phyloP scores from a whole-genome alignment of 2,329 filamentous ascomycete species.

The Pseudogymnoascus sp. region DNA sequence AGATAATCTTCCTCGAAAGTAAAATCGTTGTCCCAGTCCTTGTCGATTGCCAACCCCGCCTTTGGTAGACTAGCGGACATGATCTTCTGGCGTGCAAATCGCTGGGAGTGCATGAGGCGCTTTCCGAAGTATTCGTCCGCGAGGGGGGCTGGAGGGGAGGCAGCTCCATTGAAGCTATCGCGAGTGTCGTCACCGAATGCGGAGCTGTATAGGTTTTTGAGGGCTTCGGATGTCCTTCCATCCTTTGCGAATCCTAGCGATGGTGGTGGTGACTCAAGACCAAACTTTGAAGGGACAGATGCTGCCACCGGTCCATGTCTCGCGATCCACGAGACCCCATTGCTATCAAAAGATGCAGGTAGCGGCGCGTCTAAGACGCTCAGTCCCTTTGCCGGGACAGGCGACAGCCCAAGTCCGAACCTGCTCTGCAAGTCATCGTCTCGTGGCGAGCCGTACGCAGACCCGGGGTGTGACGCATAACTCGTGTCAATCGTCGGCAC shows the following conservation, averaged over 20 bases:
- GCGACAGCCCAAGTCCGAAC: conserved; percentile 71
- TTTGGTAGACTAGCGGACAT: conserved; percentile 63
- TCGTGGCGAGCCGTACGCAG: conserved; percentile 74
- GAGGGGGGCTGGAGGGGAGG: conserved; percentile 36
- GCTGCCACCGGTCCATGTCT: conserved; percentile 85
- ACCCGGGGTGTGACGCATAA: conserved; percentile 44
- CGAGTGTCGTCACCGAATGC: conserved; percentile 56
- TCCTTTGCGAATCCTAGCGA: conserved; percentile 61
- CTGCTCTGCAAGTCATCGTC: conserved; percentile 57
- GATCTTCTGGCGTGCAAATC: conserved; percentile 61
- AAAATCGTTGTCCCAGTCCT: conserved; percentile 62
- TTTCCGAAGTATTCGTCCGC: conserved; percentile 61
- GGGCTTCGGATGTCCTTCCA: conserved; percentile 53
- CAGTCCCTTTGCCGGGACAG: conserved; percentile 62
- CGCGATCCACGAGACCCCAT: conserved; percentile 87
- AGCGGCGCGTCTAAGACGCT: conserved; percentile 90
- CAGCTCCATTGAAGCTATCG: conserved; percentile 53
- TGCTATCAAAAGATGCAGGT: conserved; percentile 92
- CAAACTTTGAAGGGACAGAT: conserved; percentile 87
- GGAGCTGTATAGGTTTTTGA: conserved; percentile 60
- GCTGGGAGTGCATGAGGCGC: conserved; percentile 64
- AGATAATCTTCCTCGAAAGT: conserved; percentile 86
- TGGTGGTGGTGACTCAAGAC: conserved; percentile 75
- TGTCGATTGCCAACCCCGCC: conserved; percentile 51
- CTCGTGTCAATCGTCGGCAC: conserved; percentile 50